A percentile compares a stretch with the other conserved stretches of the same genome.
phyloP scores from a whole-genome alignment of 192 early-diverging fungal genomes.

The Coemansia sp. region DNA sequence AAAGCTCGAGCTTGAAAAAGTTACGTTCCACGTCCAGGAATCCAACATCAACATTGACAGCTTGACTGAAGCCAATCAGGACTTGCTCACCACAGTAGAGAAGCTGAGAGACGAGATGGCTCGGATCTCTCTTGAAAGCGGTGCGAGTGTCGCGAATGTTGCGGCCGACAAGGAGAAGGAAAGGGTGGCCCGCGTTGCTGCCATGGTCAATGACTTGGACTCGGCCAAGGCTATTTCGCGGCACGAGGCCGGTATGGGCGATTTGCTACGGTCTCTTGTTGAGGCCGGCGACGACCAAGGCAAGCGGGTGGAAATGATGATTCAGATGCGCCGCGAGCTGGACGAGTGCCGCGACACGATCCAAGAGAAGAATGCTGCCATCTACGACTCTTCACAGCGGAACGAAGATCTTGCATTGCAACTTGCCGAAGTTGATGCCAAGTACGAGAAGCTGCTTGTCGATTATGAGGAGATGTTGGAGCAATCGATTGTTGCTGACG shows the following conservation, averaged over 20 bases:
- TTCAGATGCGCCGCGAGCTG: constrained; percentile 40
- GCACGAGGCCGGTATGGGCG: constrained; percentile 49
- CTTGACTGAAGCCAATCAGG: constrained; percentile 79
- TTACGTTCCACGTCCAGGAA: constrained; percentile 86
- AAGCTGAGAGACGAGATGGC: constrained; percentile 63
- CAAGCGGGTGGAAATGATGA: constrained; percentile 43
- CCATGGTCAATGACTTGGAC: constrained; percentile 44
- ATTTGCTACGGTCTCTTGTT: constrained; percentile 46
- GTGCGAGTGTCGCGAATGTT: not conserved
- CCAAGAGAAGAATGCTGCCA: constrained; percentile 10
- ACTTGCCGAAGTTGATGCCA: constrained; percentile 31
- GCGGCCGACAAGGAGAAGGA: constrained; percentile 55
- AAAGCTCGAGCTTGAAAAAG: constrained; percentile 81
- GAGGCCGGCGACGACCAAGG: constrained; percentile 48
- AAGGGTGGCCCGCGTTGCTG: constrained; percentile 47
- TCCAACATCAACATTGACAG: constrained; percentile 82
- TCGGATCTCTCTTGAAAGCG: constrained; percentile 48
- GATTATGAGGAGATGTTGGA: constrained; percentile 55
- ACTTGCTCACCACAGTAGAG: constrained; percentile 71
- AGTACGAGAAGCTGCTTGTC: constrained; percentile 40
- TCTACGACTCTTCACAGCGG: constrained; percentile 19
- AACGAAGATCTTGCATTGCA: constrained; percentile 12
- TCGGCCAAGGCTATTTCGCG: constrained; percentile 48
- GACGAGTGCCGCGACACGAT: constrained; percentile 29
- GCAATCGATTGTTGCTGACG: constrained; percentile 49